Percentiles rank a stretch among this genome's conserved stretches.
phyloP scores from a whole-genome alignment of 768 basidiomycete genomes.

The Amylocystis lapponica region DNA sequence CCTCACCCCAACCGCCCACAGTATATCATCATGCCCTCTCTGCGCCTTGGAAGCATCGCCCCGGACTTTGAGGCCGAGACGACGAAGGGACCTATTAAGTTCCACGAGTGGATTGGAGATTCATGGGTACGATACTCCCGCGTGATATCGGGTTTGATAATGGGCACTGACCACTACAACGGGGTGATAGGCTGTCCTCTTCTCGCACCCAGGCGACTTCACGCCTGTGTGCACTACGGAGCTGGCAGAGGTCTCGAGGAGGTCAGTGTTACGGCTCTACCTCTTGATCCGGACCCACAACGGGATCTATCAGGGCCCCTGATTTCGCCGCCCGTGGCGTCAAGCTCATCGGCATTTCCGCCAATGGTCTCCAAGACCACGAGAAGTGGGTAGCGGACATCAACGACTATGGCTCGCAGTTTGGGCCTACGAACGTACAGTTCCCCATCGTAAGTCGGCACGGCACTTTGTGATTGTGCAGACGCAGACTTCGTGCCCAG shows the following conservation, averaged over 20 bases:
- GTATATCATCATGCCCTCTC: constrained; percentile 31
- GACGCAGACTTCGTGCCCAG: constrained; percentile 29
- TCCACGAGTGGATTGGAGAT: constrained; percentile 88
- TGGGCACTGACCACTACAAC: not conserved
- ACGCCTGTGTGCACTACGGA: constrained; percentile 97
- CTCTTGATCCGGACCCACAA: not conserved
- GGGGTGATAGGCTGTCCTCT: constrained; percentile 64
- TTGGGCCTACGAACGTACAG: constrained; percentile 65
- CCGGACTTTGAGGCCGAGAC: constrained; percentile 92
- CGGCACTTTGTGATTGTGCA: too few species aligned
- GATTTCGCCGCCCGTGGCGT: constrained; percentile 88
- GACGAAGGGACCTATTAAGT: constrained; percentile 80
- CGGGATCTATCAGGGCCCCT: constrained; percentile 34
- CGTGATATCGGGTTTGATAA: not conserved
- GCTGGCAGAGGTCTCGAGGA: constrained; percentile 91
- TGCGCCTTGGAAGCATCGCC: constrained; percentile 82
- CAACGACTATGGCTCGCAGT: constrained; percentile 68
- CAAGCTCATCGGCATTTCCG: constrained; percentile 91
- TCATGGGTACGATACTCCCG: constrained; percentile 62
- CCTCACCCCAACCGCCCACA: not conserved
- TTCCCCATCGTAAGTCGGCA: constrained; percentile 80
- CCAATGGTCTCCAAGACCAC: constrained; percentile 85
- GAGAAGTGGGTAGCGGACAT: constrained; percentile 87
- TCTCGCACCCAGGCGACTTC: constrained; percentile 93
- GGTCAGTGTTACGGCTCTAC: constrained; percentile 9